Percentiles rank a stretch among this genome's conserved stretches.
Conservation (phyloP, 192 early-diverging fungal genomes). For the Coemansia furcata region DNA sequence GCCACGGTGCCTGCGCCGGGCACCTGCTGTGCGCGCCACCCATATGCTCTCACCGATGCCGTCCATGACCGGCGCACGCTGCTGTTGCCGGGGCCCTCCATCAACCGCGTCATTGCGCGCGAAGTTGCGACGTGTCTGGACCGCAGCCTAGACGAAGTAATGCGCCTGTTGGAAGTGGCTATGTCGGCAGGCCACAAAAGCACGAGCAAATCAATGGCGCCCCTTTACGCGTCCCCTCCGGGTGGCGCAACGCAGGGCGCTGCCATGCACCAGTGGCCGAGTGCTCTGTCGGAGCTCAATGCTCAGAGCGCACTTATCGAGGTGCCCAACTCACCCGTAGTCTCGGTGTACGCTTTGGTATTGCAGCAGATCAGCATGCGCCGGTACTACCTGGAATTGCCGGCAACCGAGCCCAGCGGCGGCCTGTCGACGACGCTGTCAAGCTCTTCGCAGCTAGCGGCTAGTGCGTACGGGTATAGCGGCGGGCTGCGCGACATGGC, state of each 20-base stretch:
- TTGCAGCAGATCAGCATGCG: constrained; percentile 48
- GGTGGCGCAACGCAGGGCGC: neutral
- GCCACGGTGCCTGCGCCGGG: constrained; percentile 7
- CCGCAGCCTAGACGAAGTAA: constrained; percentile 33
- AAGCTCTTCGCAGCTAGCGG: constrained; percentile 14
- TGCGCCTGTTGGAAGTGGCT: constrained; percentile 22
- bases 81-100: constrained; percentile 23
- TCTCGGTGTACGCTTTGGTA: constrained; percentile 50
- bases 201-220: neutral
- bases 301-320: constrained; percentile 10
- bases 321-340: constrained; percentile 52
- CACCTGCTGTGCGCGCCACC: constrained; percentile 21
- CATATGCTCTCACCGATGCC: neutral
- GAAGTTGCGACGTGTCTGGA: constrained; percentile 46
- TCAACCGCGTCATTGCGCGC: constrained; percentile 22
- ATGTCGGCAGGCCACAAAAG: constrained; percentile 18
- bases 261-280: constrained; percentile 20
- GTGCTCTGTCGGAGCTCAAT: constrained; percentile 6
- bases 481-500: constrained; percentile 3
- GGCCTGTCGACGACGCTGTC: constrained; percentile 9
- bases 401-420: neutral
- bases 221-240: neutral
- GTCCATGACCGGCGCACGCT: constrained; percentile 29
- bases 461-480: neutral
- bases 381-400: constrained; percentile 42